Percentiles rank a stretch among this genome's conserved stretches.
Evolutionary conservation across 148 eudicot species (phyloP).

Genomic region (Rhododendron ovatum): DNA sequence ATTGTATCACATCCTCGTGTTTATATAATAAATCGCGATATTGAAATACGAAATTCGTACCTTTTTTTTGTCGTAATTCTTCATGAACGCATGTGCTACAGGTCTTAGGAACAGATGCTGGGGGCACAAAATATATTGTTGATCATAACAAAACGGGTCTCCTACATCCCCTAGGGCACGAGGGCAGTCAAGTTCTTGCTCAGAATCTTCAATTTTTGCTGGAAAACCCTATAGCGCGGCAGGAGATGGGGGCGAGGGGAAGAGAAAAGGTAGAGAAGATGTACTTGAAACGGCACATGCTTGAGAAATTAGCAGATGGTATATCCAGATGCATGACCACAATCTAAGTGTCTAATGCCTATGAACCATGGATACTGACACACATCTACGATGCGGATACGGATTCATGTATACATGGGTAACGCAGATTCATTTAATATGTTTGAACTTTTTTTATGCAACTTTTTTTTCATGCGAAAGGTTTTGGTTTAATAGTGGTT

Average conservation of each 20-base stretch:
- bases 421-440: too few relatives aligned
- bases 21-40: background rate
- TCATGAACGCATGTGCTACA: conserved; percentile 20
- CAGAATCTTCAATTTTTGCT: conserved; percentile 65
- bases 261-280: conserved; percentile 75
- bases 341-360: background rate
- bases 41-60: background rate
- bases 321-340: conserved; percentile 49
- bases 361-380: background rate
- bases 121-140: conserved; percentile 88
- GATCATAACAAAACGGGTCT: conserved; percentile 80
- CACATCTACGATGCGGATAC: background rate
- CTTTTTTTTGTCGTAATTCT: background rate
- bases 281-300: conserved; percentile 87
- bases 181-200: conserved; percentile 62
- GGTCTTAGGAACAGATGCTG: conserved; percentile 96
- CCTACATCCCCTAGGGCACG: conserved; percentile 73
- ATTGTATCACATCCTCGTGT: background rate
- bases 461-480: too few relatives aligned
- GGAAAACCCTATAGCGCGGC: conserved; percentile 54
- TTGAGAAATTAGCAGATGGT: conserved; percentile 66
- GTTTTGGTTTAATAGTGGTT: too few relatives aligned
- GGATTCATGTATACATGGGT: too few relatives aligned
- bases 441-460: too few relatives aligned
- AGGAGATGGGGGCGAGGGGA: conserved; percentile 75